Evolutionary conservation across 1,139 yeast genomes (phyloP).

Genomic region (Pichia sp.): DNA sequence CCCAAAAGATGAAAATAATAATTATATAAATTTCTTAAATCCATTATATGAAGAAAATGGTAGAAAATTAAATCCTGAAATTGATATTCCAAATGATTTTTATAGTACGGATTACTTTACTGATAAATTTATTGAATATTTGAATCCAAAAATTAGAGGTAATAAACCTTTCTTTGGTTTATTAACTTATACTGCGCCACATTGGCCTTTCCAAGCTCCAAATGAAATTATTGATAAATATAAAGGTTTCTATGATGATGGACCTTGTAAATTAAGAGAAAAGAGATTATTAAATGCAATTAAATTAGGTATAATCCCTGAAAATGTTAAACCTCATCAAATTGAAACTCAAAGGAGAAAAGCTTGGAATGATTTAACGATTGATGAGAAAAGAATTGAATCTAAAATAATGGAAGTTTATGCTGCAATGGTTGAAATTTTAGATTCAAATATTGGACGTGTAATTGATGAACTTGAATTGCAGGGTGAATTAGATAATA

Average conservation of each 20-base stretch:
- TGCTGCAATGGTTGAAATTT: conserved; percentile 54
- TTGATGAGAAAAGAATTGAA: conserved; percentile 32
- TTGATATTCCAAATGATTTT: conserved; percentile 38
- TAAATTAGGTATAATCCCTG: conserved; percentile 39
- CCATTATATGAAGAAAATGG: conserved; percentile 36
- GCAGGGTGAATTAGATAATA: conserved; percentile 41
- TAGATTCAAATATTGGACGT: conserved; percentile 44
- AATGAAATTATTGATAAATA: conserved; percentile 39
- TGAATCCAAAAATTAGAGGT: conserved; percentile 28
- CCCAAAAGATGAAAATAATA: conserved; percentile 30
- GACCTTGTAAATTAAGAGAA: conserved; percentile 39
- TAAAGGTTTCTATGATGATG: conserved; percentile 41
- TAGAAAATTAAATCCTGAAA: conserved; percentile 30
- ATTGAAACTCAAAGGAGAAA: conserved; percentile 35
- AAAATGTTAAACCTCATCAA: conserved; percentile 39
- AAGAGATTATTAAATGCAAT: conserved; percentile 35
- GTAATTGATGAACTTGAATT: conserved; percentile 35
- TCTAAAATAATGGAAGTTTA: conserved; percentile 46
- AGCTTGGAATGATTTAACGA: conserved; percentile 37
- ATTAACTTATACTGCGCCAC: conserved; percentile 53
- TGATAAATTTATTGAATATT: conserved; percentile 35
- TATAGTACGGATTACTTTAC: conserved; percentile 43
- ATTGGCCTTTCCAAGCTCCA: conserved; percentile 58
- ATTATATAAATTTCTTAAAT: conserved; percentile 28
- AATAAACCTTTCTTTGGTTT: conserved; percentile 47